Percentiles rank a stretch among this genome's conserved stretches.
phyloP scores from a whole-genome alignment of 2,329 filamentous ascomycete genomes.

The Raffaelea arxii region DNA sequence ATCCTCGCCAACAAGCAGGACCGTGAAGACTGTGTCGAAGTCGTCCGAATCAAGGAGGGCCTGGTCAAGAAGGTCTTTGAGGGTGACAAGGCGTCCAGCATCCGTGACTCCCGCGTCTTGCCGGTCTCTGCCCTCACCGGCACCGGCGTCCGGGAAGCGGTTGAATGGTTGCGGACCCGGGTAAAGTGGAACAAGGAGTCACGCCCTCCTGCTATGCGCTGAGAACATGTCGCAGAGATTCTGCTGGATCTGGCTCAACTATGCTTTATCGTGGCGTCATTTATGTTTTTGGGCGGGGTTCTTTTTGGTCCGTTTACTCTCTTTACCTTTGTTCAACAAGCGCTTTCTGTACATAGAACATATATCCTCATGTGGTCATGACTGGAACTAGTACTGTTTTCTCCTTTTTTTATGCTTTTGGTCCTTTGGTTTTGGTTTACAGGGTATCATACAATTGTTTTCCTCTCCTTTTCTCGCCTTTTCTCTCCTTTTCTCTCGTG shows the following conservation, averaged over 20 bases:
- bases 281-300: neutral
- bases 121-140: conserved; percentile 85
- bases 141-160: conserved; percentile 81
- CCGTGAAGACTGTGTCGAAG: conserved; percentile 92
- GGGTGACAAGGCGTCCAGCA: conserved; percentile 76
- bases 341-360: neutral
- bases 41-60: conserved; percentile 94
- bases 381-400: neutral
- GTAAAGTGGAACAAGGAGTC: conserved; percentile 97
- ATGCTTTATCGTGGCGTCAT: neutral
- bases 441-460: conserved; percentile 13
- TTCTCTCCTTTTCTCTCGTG: neutral
- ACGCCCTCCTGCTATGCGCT: conserved; percentile 87
- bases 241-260: neutral
- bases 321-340: neutral
- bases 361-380: conserved; percentile 1
- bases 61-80: conserved; percentile 93
- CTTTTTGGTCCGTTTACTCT: neutral
- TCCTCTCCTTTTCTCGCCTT: neutral
- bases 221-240: conserved; percentile 11
- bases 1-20: conserved; percentile 98
- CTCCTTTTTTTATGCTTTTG: conserved; percentile 2
- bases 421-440: conserved; percentile 7
- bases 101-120: conserved; percentile 83
- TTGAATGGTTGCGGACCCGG: conserved; percentile 90